These are phyloP conservation scores for Mangifera indica DNA, from an alignment of 345 rosid genomes.

Conservation along the genomic window DNA sequence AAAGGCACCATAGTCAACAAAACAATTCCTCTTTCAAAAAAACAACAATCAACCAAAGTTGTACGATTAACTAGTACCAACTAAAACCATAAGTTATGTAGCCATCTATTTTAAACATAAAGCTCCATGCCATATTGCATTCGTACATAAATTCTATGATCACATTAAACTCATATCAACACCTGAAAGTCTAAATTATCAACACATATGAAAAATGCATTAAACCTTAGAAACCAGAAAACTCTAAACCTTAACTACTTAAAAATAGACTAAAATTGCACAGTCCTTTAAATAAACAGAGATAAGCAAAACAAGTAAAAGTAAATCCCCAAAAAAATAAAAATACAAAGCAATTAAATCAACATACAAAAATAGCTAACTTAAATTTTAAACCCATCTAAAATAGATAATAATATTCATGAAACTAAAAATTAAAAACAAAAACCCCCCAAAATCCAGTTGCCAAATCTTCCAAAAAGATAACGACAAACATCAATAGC, in stretches of 20 bases:
- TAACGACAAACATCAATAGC: too few species aligned
- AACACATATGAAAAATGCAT: neutral
- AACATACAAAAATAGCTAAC: too few species aligned
- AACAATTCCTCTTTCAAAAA: neutral
- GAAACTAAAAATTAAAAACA: too few species aligned
- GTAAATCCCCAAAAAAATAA: neutral
- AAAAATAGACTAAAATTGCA: neutral
- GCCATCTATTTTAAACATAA: neutral
- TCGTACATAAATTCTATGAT: neutral
- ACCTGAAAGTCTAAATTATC: neutral
- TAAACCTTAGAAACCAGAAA: neutral
- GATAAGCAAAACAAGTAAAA: neutral
- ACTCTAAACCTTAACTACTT: neutral
- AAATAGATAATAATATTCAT: too few species aligned
- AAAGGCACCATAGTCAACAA: neutral
- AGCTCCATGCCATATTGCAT: neutral
- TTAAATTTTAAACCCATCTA: too few species aligned
- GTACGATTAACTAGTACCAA: too few species aligned
- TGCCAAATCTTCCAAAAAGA: too few species aligned
- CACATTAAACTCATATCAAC: neutral
- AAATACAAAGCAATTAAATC: neutral
- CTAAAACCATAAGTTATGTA: neutral
- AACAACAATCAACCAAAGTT: neutral
- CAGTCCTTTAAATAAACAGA: neutral
- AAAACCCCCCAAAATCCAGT: too few species aligned